Percentiles rank a stretch among this genome's conserved stretches.
Conservation (phyloP, 192 early-diverging fungal genomes). For the Jimgerdemannia lactiflua region DNA sequence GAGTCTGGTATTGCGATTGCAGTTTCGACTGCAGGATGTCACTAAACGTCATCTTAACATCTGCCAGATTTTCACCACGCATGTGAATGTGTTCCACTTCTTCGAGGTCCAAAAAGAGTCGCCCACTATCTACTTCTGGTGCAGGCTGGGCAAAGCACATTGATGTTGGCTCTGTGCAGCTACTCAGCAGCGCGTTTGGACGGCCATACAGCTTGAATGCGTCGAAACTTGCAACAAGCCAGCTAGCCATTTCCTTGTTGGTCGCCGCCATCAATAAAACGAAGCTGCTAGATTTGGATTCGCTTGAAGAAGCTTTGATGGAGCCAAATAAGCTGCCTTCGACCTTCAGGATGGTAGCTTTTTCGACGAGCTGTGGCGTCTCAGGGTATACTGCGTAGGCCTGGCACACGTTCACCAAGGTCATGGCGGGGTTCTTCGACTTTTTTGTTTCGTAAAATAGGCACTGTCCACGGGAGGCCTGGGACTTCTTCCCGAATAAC, state of each 20-base stretch:
- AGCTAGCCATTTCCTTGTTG: conserved; percentile 34
- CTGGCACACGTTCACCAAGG: conserved; percentile 49
- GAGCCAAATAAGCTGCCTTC: conserved; percentile 34
- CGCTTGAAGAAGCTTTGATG: conserved; percentile 5
- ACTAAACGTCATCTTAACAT: background rate
- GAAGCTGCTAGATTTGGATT: conserved; percentile 7
- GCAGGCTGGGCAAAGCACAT: background rate
- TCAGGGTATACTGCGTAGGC: conserved; percentile 58
- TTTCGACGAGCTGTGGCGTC: conserved; percentile 33
- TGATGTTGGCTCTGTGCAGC: conserved; percentile 1
- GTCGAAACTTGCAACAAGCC: conserved; percentile 38
- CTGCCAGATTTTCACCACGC: background rate
- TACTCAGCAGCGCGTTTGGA: conserved; percentile 29
- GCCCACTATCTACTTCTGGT: background rate
- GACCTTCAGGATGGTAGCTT: conserved; percentile 30
- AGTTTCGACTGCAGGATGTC: background rate
- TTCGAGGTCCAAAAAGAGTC: conserved; percentile 2
- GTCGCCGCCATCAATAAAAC: conserved; percentile 24
- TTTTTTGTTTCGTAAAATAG: conserved; percentile 50
- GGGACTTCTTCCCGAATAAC: conserved; percentile 35
- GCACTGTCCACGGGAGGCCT: conserved; percentile 43
- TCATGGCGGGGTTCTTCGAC: conserved; percentile 43
- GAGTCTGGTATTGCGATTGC: background rate
- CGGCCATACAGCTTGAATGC: conserved; percentile 45
- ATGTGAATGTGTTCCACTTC: background rate